A percentile compares a stretch with the other conserved stretches of the same genome.
These are phyloP conservation scores for Fusarium sp. DNA, from an alignment of 2,329 filamentous ascomycete genomes.

Conservation along the genomic window DNA sequence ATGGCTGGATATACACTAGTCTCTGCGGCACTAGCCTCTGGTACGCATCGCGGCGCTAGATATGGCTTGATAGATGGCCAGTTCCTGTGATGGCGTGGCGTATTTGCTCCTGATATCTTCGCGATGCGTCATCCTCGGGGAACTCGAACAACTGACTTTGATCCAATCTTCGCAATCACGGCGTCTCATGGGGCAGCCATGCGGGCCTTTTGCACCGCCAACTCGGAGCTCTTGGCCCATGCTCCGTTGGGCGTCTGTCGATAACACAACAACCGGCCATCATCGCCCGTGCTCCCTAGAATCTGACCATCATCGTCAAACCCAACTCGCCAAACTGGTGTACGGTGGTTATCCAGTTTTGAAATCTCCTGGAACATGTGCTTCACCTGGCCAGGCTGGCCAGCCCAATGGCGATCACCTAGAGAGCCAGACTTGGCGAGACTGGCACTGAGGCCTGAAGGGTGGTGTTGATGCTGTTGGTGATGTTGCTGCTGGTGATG, in stretches of 20 bases:
- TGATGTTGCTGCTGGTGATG: conserved; percentile 50
- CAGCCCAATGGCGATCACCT: conserved; percentile 64
- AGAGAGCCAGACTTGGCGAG: conserved; percentile 61
- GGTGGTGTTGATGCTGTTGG: conserved; percentile 54
- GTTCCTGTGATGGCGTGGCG: neutral
- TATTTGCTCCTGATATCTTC: neutral
- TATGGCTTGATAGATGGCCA: neutral
- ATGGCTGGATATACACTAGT: neutral
- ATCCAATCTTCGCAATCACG: neutral
- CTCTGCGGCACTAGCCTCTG: neutral
- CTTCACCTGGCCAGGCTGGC: conserved; percentile 72
- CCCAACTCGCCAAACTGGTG: conserved; percentile 79
- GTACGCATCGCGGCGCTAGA: neutral
- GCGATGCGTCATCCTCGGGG: neutral
- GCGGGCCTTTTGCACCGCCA: conserved; percentile 67
- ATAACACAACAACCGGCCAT: conserved; percentile 74
- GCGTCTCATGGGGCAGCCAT: conserved; percentile 58
- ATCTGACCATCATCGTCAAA: conserved; percentile 80
- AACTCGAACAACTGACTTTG: neutral
- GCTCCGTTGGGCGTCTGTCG: conserved; percentile 67
- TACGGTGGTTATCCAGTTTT: conserved; percentile 74
- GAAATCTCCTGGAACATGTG: conserved; percentile 74
- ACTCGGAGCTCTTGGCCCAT: conserved; percentile 71
- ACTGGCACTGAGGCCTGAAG: conserved; percentile 64
- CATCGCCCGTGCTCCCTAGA: conserved; percentile 80